A percentile compares a stretch with the other conserved stretches of the same genome.
Evolutionary conservation across 345 rosid species (phyloP).

Genomic region (Eucalyptus sp.): DNA sequence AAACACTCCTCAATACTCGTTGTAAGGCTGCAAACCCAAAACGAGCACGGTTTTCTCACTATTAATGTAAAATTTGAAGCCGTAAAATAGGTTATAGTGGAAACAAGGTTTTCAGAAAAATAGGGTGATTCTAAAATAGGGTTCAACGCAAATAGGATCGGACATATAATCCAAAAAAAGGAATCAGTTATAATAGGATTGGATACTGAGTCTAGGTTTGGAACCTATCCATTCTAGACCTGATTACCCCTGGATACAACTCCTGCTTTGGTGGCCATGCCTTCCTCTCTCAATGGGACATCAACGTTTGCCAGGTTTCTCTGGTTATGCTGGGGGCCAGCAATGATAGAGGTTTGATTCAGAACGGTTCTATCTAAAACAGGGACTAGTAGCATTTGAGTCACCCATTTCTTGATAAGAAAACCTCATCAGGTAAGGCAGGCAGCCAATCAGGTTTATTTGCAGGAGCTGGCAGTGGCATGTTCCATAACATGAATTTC

Average conservation of each 20-base stretch:
- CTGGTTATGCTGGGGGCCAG: not conserved
- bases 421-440: not conserved
- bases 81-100: no score
- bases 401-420: not conserved
- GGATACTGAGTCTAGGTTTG: no score
- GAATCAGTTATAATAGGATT: no score
- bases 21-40: no score
- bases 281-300: not conserved
- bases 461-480: not conserved
- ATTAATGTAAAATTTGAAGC: no score
- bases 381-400: not conserved
- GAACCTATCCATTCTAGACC: no score
- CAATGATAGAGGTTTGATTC: not conserved
- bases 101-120: no score
- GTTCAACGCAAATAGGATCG: no score
- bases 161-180: no score
- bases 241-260: not conserved
- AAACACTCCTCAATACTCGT: no score
- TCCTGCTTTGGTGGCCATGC: not conserved
- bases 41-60: rapidly evolving
- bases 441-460: not conserved
- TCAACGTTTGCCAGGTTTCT: not conserved
- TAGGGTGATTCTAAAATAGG: no score
- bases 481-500: not conserved
- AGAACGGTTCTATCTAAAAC: not conserved